These are phyloP conservation scores for Fusarium ambrosium DNA, from an alignment of 2,329 filamentous ascomycete genomes.

Conservation along the genomic window DNA sequence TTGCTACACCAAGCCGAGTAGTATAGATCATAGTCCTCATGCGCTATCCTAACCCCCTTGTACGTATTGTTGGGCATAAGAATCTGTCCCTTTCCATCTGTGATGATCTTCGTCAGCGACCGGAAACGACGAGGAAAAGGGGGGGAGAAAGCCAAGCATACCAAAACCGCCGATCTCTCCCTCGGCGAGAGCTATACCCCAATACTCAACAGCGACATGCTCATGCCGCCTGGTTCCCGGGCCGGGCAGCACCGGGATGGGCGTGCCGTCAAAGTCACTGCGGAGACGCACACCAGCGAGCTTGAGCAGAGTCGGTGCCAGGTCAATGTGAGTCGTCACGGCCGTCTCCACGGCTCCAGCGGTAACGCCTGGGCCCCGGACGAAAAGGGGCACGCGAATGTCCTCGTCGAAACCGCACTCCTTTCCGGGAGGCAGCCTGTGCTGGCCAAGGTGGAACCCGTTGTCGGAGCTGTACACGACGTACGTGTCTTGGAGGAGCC, in stretches of 20 bases:
- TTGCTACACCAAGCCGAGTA: constrained; percentile 79
- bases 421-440: constrained; percentile 70
- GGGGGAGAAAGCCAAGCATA: constrained; percentile 10
- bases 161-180: constrained; percentile 50
- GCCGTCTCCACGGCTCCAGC: constrained; percentile 55
- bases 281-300: constrained; percentile 57
- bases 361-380: constrained; percentile 67
- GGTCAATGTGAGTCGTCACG: constrained; percentile 72
- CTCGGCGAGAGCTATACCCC: constrained; percentile 61
- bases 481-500: constrained; percentile 73
- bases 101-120: constrained; percentile 8
- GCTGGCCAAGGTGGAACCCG: constrained; percentile 72
- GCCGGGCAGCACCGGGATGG: constrained; percentile 59
- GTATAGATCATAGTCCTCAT: constrained; percentile 69
- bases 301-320: constrained; percentile 71
- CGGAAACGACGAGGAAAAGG: neutral
- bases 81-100: constrained; percentile 39
- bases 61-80: constrained; percentile 66
- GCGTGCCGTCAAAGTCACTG: constrained; percentile 68
- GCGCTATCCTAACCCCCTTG: constrained; percentile 69
- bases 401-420: constrained; percentile 71
- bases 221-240: constrained; percentile 56
- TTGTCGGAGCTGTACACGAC: constrained; percentile 73
- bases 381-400: constrained; percentile 69
- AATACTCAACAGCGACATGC: constrained; percentile 71